Evolutionary conservation across 345 rosid genomes (phyloP), one percentile per base, ranked within the genome.

Genomic region (Conringia planisiliqua): DNA sequence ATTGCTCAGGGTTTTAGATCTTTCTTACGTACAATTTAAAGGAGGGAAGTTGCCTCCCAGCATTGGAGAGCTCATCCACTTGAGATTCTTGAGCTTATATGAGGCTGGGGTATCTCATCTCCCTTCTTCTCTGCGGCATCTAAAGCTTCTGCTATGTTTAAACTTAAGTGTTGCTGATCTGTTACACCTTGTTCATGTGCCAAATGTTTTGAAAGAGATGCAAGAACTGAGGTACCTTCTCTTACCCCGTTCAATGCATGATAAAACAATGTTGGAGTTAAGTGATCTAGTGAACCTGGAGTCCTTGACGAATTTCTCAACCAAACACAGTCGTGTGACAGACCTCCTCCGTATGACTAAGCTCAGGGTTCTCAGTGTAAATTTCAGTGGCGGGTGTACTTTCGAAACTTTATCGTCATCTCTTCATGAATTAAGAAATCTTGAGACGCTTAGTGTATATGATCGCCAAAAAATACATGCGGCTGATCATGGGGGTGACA

Each of bases 1-100:
- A 27, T 54, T 78, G 20, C 80, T 87, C 40, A 56, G 59, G 20
- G 66, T 65, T 35, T 62, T 76, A 9, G 22, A 69, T 39, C 64
- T 76, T 44, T 29, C 48, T 38, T 1, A 66, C 9, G 60, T 52
- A n/a, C 29, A 47, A 8, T 9, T 35, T 12, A 1, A 3, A 17
- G 66, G 17, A 60, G 84, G 79, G 24, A 77, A 57, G 17, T 47
- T 83, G 12, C 84, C 81, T 2, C 36, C 71, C 12, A 82, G 44
- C 4, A 68, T 85, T 22, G 82, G 87, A 10, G 46, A 72, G 2
- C 81, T 87, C 69, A 78, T 80, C 42, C 86, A 80, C 38, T 71
- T 79, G 71, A 68, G 78, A 73, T 79, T 52, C 78, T 62, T 73
- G 57, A 79, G 74, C 46, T 52, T 78, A 38, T 10, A 10, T 6